phyloP scores from a whole-genome alignment of 139 green algal genomes.

The Chlorella sp. region DNA sequence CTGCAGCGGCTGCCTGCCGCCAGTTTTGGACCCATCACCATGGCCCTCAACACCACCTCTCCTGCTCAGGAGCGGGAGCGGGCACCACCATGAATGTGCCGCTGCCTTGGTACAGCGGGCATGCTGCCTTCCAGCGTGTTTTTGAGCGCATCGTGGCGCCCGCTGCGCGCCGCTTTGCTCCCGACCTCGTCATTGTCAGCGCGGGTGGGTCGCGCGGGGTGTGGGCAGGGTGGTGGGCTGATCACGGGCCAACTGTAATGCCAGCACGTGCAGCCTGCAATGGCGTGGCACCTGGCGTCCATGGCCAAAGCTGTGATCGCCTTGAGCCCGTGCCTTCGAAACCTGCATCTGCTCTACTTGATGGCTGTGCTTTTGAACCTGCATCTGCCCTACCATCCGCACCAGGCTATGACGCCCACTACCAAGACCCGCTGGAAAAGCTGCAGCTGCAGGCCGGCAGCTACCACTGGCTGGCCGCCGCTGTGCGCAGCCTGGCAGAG shows the following conservation, averaged over 20 bases:
- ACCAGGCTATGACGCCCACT: conserved; percentile 91
- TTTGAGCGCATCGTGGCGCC: conserved; percentile 74
- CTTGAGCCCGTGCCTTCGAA: no score
- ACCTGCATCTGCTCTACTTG: no score
- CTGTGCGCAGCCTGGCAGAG: conserved; percentile 52
- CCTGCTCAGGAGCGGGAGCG: conserved; percentile 64
- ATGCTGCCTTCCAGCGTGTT: conserved; percentile 56
- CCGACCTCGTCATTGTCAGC: conserved; percentile 89
- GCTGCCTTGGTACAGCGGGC: conserved; percentile 60
- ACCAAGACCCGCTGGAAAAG: conserved; percentile 84
- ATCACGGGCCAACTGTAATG: no score
- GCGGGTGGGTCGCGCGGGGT: no score
- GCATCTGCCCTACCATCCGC: no score
- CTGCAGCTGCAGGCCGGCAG: conserved; percentile 79
- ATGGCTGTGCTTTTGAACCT: no score
- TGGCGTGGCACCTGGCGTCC: no score
- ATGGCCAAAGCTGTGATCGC: no score
- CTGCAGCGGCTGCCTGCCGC: neutral
- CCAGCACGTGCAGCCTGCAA: no score
- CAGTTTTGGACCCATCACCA: no score
- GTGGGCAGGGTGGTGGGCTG: no score
- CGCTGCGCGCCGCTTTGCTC: conserved; percentile 73
- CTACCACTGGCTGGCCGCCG: conserved; percentile 73
- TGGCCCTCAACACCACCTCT: no score
- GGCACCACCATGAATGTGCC: conserved; percentile 86